Percentiles rank a stretch among this genome's conserved stretches.
These are phyloP conservation scores for Colletotrichum magnum DNA, from an alignment of 2,329 filamentous ascomycete genomes.

Conservation along the genomic window DNA sequence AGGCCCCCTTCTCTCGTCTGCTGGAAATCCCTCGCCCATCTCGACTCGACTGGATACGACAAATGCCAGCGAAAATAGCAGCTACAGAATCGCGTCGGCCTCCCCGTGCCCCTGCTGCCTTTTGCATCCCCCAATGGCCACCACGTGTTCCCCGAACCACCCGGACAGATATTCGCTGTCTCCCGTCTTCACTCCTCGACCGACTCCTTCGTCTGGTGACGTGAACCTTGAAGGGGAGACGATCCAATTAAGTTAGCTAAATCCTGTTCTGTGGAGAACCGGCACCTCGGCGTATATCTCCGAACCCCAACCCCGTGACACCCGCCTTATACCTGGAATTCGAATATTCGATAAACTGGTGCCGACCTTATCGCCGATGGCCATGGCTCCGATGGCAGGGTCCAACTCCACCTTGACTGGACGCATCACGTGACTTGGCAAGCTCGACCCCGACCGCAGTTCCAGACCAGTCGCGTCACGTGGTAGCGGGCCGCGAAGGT, in stretches of 20 bases:
- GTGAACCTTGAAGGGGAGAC: slow-evolving; percentile 23
- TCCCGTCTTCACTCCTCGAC: neutral
- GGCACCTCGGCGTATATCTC: slow-evolving; percentile 31
- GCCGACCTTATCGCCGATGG: too few species aligned
- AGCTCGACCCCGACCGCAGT: neutral
- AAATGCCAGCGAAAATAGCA: slow-evolving; percentile 24
- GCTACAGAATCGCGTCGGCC: slow-evolving; percentile 30
- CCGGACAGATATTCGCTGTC: slow-evolving; percentile 8
- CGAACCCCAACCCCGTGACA: slow-evolving; percentile 18
- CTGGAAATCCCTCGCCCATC: neutral
- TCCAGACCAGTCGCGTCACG: slow-evolving; percentile 6
- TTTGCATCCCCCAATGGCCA: slow-evolving; percentile 33
- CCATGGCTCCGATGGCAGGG: too few species aligned
- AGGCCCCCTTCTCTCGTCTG: neutral
- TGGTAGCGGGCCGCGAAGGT: slow-evolving; percentile 4
- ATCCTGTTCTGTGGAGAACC: slow-evolving; percentile 13
- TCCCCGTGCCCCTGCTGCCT: neutral
- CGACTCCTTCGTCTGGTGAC: slow-evolving; percentile 33
- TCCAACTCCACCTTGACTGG: too few species aligned
- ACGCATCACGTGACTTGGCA: neutral
- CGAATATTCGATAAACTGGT: neutral
- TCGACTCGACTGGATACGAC: neutral
- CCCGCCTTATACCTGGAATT: neutral
- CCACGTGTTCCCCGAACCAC: slow-evolving; percentile 36
- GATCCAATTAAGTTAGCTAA: slow-evolving; percentile 22